phyloP scores from a whole-genome alignment of 768 basidiomycete genomes.

The Calocera viscosa region DNA sequence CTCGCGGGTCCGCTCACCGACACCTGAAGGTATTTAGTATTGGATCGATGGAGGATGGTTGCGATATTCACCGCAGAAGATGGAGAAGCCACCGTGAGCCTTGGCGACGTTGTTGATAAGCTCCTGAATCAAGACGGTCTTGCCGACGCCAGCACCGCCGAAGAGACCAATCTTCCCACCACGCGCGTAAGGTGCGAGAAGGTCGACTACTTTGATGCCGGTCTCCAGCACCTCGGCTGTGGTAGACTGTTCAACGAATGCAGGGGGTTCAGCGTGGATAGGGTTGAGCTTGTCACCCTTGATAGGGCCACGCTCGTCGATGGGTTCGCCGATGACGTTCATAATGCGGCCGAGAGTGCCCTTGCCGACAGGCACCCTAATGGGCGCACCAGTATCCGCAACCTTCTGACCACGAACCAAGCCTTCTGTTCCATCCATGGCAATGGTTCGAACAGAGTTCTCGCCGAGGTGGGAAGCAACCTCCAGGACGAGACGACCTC shows the following conservation, averaged over 20 bases:
- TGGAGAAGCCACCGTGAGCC: constrained; percentile 99
- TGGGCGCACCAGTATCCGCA: constrained; percentile 91
- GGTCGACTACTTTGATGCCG: constrained; percentile 99
- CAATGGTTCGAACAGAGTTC: constrained; percentile 98
- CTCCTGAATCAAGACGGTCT: constrained; percentile 98
- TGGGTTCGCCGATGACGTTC: constrained; percentile 99
- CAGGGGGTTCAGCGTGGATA: constrained; percentile 94
- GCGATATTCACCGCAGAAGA: constrained; percentile 70
- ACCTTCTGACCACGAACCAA: constrained; percentile 98
- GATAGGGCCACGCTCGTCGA: constrained; percentile 99
- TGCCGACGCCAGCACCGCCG: constrained; percentile 99
- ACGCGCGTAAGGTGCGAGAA: constrained; percentile 98
- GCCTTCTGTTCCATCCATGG: constrained; percentile 99
- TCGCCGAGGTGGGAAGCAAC: constrained; percentile 97
- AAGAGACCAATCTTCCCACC: constrained; percentile 99
- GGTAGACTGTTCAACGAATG: constrained; percentile 97
- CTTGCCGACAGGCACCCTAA: constrained; percentile 89
- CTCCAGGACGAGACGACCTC: constrained; percentile 96
- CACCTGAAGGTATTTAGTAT: constrained; percentile 44
- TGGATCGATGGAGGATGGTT: background rate
- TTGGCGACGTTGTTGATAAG: constrained; percentile 99
- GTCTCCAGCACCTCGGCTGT: constrained; percentile 98
- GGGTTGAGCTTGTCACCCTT: constrained; percentile 83
- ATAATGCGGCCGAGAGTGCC: constrained; percentile 97
- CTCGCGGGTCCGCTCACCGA: constrained; percentile 99